These are phyloP conservation scores for Hypoxylon sp. DNA, from an alignment of 2,329 filamentous ascomycete genomes.

Conservation along the genomic window DNA sequence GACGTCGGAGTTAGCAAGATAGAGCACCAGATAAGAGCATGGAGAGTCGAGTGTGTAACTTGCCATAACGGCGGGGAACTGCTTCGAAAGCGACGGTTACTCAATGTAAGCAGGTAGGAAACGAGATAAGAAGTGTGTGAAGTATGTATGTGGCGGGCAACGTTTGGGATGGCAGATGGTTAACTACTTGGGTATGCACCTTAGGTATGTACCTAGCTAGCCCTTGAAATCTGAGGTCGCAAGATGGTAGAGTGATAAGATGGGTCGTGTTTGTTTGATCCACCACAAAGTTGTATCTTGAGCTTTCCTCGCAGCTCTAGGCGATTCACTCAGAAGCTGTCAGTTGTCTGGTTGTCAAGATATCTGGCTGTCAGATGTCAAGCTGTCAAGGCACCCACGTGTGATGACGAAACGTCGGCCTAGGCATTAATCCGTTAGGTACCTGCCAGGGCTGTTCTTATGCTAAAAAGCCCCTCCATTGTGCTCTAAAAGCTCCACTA, in stretches of 20 bases:
- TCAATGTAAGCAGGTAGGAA: not conserved
- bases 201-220: not conserved
- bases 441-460: not conserved
- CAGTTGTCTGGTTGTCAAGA: not conserved
- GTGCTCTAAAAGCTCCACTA: conserved; percentile 13
- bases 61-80: conserved; percentile 25
- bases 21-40: not conserved
- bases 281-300: conserved; percentile 12
- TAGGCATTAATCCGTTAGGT: conserved; percentile 25
- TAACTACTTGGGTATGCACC: too few relatives aligned
- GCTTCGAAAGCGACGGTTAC: conserved; percentile 2
- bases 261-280: not conserved
- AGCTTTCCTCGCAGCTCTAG: conserved; percentile 25
- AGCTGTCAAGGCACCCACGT: conserved; percentile 25
- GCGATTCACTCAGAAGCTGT: not conserved
- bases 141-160: not conserved
- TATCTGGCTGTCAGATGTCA: not conserved
- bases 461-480: not conserved
- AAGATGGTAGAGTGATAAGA: not conserved
- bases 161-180: too few relatives aligned
- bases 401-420: conserved; percentile 35
- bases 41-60: conserved; percentile 19
- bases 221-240: conserved; percentile 1
- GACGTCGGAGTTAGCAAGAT: conserved; percentile 9
- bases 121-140: not conserved